A percentile compares a stretch with the other conserved stretches of the same genome.
phyloP scores from a whole-genome alignment of 495 filamentous ascomycete genomes.

The Penicillium psychrofluorescens region DNA sequence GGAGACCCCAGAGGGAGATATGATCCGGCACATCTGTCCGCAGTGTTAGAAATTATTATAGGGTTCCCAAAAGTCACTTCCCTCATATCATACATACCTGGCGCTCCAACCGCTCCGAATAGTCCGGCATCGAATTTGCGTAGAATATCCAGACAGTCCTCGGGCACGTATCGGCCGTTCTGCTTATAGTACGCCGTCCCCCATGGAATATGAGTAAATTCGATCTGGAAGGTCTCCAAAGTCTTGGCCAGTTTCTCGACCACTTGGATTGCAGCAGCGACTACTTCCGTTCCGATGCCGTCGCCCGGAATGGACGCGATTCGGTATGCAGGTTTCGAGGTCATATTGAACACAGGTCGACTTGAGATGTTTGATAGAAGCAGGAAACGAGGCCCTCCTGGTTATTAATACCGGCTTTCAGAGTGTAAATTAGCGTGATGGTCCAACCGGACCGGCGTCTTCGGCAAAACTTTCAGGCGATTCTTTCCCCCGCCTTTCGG shows the following conservation, averaged over 20 bases:
- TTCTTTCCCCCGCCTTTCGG: slow-evolving; percentile 1
- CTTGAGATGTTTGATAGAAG: too few species aligned
- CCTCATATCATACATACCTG: slow-evolving; percentile 14
- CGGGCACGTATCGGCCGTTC: slow-evolving; percentile 31
- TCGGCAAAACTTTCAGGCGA: slow-evolving; percentile 25
- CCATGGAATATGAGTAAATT: slow-evolving; percentile 35
- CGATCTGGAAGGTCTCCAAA: slow-evolving; percentile 25
- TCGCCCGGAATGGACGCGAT: slow-evolving; percentile 38
- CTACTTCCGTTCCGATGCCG: slow-evolving; percentile 37
- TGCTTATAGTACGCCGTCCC: slow-evolving; percentile 33
- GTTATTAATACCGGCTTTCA: too few species aligned
- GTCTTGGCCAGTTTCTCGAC: slow-evolving; percentile 23
- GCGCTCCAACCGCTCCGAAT: slow-evolving; percentile 41
- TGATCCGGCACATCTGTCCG: slow-evolving; percentile 41
- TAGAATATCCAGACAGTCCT: slow-evolving; percentile 28
- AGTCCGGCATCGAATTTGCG: slow-evolving; percentile 36
- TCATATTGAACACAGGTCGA: slow-evolving; percentile 1
- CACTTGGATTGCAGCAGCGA: slow-evolving; percentile 27
- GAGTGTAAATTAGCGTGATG: too few species aligned
- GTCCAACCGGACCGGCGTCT: not conserved
- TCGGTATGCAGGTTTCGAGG: slow-evolving; percentile 10
- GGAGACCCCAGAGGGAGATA: slow-evolving; percentile 44
- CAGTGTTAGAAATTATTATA: not conserved
- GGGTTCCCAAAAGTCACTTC: not conserved
- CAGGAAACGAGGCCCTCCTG: not conserved